These are phyloP conservation scores for Aquanectria penicillioides DNA, from an alignment of 2,329 filamentous ascomycete species.

Conservation along the genomic window DNA sequence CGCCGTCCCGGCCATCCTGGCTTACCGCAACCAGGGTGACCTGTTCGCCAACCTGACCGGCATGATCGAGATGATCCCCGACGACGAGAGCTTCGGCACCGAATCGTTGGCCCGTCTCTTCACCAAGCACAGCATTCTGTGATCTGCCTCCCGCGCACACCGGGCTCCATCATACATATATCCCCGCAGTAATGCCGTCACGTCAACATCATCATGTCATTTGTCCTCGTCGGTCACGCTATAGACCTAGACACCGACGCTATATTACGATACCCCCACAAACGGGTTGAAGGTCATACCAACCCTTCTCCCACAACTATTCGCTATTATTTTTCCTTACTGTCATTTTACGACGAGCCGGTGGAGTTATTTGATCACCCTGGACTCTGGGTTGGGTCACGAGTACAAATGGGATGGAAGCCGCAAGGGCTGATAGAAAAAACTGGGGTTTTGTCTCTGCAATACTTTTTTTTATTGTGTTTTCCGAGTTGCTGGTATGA, in stretches of 20 bases:
- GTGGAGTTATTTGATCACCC: no score
- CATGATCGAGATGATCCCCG: constrained; percentile 85
- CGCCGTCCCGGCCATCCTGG: constrained; percentile 86
- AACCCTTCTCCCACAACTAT: constrained; percentile 12
- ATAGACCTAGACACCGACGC: constrained; percentile 13
- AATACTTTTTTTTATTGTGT: no score
- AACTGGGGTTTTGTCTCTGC: no score
- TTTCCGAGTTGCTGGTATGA: no score
- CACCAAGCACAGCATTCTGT: constrained; percentile 63
- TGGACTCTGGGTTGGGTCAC: no score
- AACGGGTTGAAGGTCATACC: constrained; percentile 18
- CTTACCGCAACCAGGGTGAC: constrained; percentile 87
- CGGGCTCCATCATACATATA: constrained; percentile 10
- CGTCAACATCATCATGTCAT: constrained; percentile 31
- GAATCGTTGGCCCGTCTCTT: constrained; percentile 64
- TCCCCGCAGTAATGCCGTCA: constrained; percentile 40
- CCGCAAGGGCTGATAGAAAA: no score
- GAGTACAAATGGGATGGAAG: no score
- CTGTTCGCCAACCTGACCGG: constrained; percentile 91
- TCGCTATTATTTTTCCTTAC: constrained; percentile 25
- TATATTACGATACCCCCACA: constrained; percentile 42
- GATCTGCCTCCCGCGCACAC: constrained; percentile 32
- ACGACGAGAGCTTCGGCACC: constrained; percentile 68
- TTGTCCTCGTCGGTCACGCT: constrained; percentile 18
- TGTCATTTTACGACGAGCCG: constrained; percentile 6